A percentile compares a stretch with the other conserved stretches of the same genome.
phyloP scores from a whole-genome alignment of 768 basidiomycete species.

The Erythrobasidium yunnanense region DNA sequence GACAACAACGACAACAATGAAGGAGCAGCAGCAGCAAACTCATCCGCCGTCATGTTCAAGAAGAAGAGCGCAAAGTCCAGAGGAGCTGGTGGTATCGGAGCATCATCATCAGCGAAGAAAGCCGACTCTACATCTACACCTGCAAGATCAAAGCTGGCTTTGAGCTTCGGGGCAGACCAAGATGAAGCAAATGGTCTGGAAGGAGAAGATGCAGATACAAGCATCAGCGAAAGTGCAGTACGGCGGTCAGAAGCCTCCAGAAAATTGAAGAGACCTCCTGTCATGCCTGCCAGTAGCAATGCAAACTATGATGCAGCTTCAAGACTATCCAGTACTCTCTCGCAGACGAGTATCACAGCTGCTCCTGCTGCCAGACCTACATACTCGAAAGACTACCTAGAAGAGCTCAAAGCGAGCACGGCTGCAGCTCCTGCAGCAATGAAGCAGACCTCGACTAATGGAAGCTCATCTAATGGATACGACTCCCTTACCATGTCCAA shows the following conservation, averaged over 20 bases:
- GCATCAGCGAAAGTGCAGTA: not conserved
- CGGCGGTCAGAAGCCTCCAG: not conserved
- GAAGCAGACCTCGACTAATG: too few relatives aligned
- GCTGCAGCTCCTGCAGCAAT: not conserved
- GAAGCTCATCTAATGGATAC: constrained; percentile 8
- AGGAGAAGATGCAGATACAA: not conserved
- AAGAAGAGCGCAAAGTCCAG: constrained; percentile 2
- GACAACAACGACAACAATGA: not conserved
- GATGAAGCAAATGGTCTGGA: not conserved
- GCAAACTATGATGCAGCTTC: not conserved
- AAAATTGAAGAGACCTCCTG: not conserved
- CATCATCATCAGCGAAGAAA: constrained; percentile 7
- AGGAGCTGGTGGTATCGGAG: constrained; percentile 9
- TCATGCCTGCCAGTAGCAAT: not conserved
- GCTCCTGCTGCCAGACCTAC: constrained; percentile 1
- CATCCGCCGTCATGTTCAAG: constrained; percentile 16
- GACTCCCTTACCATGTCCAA: constrained; percentile 39
- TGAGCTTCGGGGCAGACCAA: constrained; percentile 5
- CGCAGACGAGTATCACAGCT: constrained; percentile 1
- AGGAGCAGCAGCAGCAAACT: not conserved
- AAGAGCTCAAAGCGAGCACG: constrained; percentile 15
- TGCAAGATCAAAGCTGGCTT: not conserved
- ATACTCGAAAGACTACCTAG: constrained; percentile 17
- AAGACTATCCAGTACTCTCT: constrained; percentile 7
- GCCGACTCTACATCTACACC: not conserved